A percentile compares a stretch with the other conserved stretches of the same genome.
Evolutionary conservation across 2,329 filamentous ascomycete species (phyloP).

Genomic region (Alternaria panax): DNA sequence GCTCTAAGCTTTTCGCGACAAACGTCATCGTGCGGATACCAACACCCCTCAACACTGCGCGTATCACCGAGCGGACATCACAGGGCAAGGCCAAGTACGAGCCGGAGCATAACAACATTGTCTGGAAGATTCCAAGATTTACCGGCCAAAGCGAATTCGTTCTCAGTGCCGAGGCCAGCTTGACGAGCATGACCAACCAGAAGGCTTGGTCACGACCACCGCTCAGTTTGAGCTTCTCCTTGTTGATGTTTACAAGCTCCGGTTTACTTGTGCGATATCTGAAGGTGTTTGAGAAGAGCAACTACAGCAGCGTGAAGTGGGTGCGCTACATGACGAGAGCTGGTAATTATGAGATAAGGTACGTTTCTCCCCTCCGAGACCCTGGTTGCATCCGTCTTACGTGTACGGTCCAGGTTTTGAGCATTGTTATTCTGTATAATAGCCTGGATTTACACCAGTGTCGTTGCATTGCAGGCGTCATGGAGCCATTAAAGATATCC

Average conservation of each 20-base stretch:
- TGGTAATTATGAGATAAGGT: constrained; percentile 97
- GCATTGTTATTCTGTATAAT: constrained; percentile 4
- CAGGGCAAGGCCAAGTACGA: constrained; percentile 99
- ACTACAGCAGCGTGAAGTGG: constrained; percentile 99
- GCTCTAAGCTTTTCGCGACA: constrained; percentile 93
- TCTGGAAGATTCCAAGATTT: constrained; percentile 99
- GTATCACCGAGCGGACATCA: constrained; percentile 88
- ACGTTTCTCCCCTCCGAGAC: constrained; percentile 8
- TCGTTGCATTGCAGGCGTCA: constrained; percentile 38
- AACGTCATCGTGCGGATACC: constrained; percentile 95
- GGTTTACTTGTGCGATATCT: constrained; percentile 91
- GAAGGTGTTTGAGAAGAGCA: constrained; percentile 99
- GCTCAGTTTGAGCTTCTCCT: constrained; percentile 86
- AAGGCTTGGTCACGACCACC: constrained; percentile 96
- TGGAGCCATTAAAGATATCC: constrained; percentile 16
- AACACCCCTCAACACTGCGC: constrained; percentile 94
- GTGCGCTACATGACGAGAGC: constrained; percentile 98
- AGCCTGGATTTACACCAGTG: constrained; percentile 3
- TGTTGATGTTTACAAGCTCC: constrained; percentile 98
- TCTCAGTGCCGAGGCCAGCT: constrained; percentile 86
- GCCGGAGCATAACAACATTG: constrained; percentile 95
- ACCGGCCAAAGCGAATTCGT: constrained; percentile 98
- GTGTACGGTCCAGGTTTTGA: constrained; percentile 14
- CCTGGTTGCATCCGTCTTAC: background rate
- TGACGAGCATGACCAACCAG: constrained; percentile 98